These are phyloP conservation scores for Bruguiera sexangula DNA, from an alignment of 345 rosid species.

Conservation along the genomic window DNA sequence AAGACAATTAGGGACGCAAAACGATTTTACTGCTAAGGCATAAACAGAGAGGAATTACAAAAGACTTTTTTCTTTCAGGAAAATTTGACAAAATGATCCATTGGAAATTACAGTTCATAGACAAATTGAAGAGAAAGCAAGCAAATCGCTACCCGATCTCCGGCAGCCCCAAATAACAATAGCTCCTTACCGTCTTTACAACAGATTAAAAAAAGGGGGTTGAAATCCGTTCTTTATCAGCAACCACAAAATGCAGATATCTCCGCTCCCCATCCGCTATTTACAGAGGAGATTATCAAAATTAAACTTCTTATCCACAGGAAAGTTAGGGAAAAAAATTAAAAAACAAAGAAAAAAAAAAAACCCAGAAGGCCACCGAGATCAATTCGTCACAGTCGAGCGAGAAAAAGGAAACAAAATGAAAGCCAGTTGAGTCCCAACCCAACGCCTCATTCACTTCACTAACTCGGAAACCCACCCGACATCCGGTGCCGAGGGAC, in stretches of 20 bases:
- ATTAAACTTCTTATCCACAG: slow-evolving; percentile 27
- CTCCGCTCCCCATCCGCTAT: slow-evolving; percentile 24
- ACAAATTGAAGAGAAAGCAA: slow-evolving; percentile 1
- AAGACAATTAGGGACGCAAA: not conserved
- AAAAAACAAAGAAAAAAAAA: not conserved
- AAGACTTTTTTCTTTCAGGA: not conserved
- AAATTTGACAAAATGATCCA: not conserved
- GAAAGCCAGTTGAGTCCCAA: not conserved
- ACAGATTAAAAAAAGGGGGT: slow-evolving; percentile 2
- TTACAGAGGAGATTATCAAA: slow-evolving; percentile 21
- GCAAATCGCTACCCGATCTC: slow-evolving; percentile 28
- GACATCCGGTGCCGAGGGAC: slow-evolving; percentile 32
- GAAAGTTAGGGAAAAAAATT: slow-evolving; percentile 18
- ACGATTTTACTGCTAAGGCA: slow-evolving; percentile 17
- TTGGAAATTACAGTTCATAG: slow-evolving; percentile 17
- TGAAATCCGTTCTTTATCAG: not conserved
- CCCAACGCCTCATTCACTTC: slow-evolving; percentile 21
- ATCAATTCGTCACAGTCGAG: not conserved
- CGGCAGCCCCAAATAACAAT: slow-evolving; percentile 23
- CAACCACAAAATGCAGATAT: slow-evolving; percentile 7
- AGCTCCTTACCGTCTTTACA: slow-evolving; percentile 27
- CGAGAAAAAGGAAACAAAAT: slow-evolving; percentile 14
- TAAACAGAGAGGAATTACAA: slow-evolving; percentile 4
- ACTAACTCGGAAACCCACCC: slow-evolving; percentile 49
- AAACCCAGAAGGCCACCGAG: slow-evolving; percentile 17